Percentiles rank a stretch among this genome's conserved stretches.
phyloP scores from a whole-genome alignment of 352 stramenopile genomes.

The Phytophthora gonapodyides region DNA sequence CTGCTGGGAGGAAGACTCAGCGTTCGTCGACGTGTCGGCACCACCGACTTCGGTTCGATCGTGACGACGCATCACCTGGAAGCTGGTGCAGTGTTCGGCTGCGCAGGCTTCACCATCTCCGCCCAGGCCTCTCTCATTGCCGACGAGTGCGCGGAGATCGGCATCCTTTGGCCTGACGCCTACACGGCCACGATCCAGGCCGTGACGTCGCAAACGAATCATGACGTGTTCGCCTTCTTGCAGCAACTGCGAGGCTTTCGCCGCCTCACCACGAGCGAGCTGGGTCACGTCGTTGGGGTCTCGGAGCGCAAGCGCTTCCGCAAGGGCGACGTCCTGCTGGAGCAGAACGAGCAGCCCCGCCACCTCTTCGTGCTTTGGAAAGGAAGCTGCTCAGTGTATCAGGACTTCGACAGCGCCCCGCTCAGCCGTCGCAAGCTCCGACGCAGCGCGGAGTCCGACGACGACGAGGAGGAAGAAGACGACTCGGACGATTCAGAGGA shows the following conservation, averaged over 20 bases:
- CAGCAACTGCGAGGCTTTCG: constrained; percentile 70
- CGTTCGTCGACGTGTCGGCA: constrained; percentile 56
- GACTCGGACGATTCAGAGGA: constrained; percentile 18
- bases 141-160: constrained; percentile 69
- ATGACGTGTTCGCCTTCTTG: constrained; percentile 68
- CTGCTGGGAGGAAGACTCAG: constrained; percentile 61
- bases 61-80: constrained; percentile 76
- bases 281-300: constrained; percentile 75
- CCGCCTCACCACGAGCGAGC: constrained; percentile 60
- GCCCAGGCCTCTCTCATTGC: constrained; percentile 57
- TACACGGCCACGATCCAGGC: constrained; percentile 59
- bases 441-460: constrained; percentile 26
- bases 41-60: constrained; percentile 51
- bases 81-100: constrained; percentile 60
- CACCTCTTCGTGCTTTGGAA: constrained; percentile 66
- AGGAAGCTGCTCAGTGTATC: constrained; percentile 64
- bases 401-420: constrained; percentile 64
- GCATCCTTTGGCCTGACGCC: constrained; percentile 62
- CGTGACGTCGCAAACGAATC: constrained; percentile 67
- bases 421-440: constrained; percentile 29
- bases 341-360: constrained; percentile 62
- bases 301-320: constrained; percentile 71
- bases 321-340: constrained; percentile 66
- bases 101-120: constrained; percentile 54
- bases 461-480: constrained; percentile 17